Percentiles rank a stretch among this genome's conserved stretches.
phyloP scores from a whole-genome alignment of 345 rosid genomes.

The Lepidium aucheri region DNA sequence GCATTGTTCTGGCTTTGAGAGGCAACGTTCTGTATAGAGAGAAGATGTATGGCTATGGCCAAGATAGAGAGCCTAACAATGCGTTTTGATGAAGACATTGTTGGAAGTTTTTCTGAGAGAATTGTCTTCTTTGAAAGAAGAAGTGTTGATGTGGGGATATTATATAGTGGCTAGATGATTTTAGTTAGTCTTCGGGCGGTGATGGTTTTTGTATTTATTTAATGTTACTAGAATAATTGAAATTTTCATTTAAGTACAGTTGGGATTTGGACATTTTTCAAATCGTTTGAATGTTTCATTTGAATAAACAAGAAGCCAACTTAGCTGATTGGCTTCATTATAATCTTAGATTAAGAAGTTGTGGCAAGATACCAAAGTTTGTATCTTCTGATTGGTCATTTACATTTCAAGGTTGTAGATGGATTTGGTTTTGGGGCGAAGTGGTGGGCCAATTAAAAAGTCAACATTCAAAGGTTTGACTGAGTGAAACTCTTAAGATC shows the following conservation, averaged over 20 bases:
- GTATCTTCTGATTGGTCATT: no score
- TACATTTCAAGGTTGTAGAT: no score
- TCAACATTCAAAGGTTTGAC: conserved; percentile 16
- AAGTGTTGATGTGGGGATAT: neutral
- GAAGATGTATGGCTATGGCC: conserved; percentile 15
- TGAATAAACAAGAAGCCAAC: neutral
- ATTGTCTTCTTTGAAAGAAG: neutral
- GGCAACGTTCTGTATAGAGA: conserved; percentile 1
- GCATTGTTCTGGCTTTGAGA: conserved; percentile 24
- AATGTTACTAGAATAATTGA: conserved; percentile 7
- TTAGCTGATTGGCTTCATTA: neutral
- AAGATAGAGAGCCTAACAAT: conserved; percentile 3
- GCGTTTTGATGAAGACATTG: conserved; percentile 22
- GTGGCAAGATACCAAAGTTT: no score
- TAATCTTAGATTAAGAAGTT: neutral
- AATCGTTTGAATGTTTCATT: neutral
- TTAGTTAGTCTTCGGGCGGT: neutral
- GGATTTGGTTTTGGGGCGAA: neutral
- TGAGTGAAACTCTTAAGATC: neutral
- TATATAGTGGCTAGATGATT: neutral
- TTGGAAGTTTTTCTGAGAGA: neutral
- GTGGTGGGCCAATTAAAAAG: neutral
- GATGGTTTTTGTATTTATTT: neutral
- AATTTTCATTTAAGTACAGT: conserved; percentile 11
- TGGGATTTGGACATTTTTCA: neutral